Conservation (phyloP, 495 filamentous ascomycete species). For the Aspergillus avenaceus region DNA sequence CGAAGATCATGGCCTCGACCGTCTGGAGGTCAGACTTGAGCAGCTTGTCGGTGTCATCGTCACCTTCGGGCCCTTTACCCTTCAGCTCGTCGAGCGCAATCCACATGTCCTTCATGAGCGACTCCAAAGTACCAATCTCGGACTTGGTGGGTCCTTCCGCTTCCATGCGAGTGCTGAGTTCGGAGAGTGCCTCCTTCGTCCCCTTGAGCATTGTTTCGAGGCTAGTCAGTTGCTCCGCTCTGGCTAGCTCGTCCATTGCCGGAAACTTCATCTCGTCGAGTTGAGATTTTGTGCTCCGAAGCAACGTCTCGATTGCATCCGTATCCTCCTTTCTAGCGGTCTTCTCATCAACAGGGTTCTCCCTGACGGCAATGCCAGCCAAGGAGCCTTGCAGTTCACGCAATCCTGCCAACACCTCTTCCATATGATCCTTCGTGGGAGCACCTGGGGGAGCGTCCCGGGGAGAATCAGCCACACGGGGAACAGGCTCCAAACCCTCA, state of each 20-base stretch:
- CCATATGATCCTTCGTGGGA: conserved; percentile 57
- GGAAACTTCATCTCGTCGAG: conserved; percentile 74
- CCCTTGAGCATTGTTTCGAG: conserved; percentile 68
- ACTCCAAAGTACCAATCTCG: conserved; percentile 71
- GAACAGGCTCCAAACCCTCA: conserved; percentile 67
- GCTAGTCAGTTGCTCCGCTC: conserved; percentile 70
- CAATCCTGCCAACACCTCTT: conserved; percentile 53
- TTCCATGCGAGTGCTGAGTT: conserved; percentile 54
- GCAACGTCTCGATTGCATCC: conserved; percentile 81
- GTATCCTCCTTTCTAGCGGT: conserved; percentile 68
- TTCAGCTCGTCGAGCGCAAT: conserved; percentile 73
- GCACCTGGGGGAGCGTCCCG: conserved; percentile 34
- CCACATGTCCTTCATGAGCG: conserved; percentile 70
- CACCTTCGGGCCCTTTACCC: conserved; percentile 47
- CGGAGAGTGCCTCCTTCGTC: conserved; percentile 63
- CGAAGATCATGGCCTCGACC: conserved; percentile 71
- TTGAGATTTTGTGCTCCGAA: conserved; percentile 77
- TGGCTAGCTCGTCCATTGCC: conserved; percentile 53
- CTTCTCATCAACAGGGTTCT: conserved; percentile 32
- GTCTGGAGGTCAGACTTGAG: conserved; percentile 76
- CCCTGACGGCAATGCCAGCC: conserved; percentile 36
- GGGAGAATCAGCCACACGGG: conserved; percentile 40
- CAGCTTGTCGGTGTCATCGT: conserved; percentile 60
- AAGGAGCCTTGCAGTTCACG: conserved; percentile 58
- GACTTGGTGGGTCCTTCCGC: conserved; percentile 64